Conservation (phyloP, 108 stramenopile species). For the Parmales sp. region DNA sequence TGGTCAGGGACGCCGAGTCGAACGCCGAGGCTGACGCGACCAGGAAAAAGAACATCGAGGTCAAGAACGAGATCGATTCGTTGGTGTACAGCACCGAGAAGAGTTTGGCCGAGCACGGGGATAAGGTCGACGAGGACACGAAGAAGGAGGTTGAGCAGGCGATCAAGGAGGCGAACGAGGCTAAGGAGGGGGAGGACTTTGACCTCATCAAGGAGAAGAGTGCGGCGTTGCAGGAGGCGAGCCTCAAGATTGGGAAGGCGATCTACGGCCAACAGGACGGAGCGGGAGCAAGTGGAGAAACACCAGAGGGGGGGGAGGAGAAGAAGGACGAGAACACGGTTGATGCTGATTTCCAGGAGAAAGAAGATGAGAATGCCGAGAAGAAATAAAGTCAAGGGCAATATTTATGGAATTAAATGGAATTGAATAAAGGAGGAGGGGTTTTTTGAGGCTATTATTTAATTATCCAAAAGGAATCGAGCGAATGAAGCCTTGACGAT, state of each 20-base stretch:
- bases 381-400: slow-evolving; percentile 12
- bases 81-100: slow-evolving; percentile 70
- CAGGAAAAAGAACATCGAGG: slow-evolving; percentile 84
- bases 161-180: slow-evolving; percentile 69
- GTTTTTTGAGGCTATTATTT: too few species aligned
- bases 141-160: slow-evolving; percentile 84
- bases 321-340: slow-evolving; percentile 79
- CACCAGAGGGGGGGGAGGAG: slow-evolving; percentile 32
- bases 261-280: slow-evolving; percentile 75
- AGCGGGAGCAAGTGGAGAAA: slow-evolving; percentile 31
- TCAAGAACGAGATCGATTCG: slow-evolving; percentile 92
- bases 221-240: slow-evolving; percentile 74
- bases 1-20: slow-evolving; percentile 98
- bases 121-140: slow-evolving; percentile 85
- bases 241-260: slow-evolving; percentile 98
- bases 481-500: too few species aligned
- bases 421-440: too few species aligned
- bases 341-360: slow-evolving; percentile 89
- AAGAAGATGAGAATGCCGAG: slow-evolving; percentile 46
- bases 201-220: slow-evolving; percentile 81
- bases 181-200: slow-evolving; percentile 79
- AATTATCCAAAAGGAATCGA: too few species aligned
- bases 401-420: too few species aligned
- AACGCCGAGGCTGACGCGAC: slow-evolving; percentile 89
- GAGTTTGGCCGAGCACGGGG: slow-evolving; percentile 70